These are phyloP conservation scores for Lachancea cidri DNA, from an alignment of 805 yeast species.

Conservation along the genomic window DNA sequence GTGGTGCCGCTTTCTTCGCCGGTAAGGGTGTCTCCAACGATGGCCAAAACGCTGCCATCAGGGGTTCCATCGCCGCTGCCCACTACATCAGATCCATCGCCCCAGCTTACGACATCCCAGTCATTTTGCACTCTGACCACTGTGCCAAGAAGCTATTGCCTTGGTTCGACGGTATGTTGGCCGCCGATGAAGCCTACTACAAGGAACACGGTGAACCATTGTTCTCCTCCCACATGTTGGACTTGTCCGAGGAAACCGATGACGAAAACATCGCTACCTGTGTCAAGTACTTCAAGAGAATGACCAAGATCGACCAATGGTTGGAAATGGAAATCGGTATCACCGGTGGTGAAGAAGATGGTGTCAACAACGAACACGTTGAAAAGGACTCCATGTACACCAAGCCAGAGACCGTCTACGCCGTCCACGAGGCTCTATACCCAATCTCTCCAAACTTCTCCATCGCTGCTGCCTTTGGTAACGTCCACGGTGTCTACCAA, in stretches of 20 bases:
- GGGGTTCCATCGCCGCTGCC: constrained; percentile 95
- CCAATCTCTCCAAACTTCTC: constrained; percentile 97
- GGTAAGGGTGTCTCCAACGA: constrained; percentile 97
- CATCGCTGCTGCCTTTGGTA: constrained; percentile 99
- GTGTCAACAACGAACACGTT: constrained; percentile 97
- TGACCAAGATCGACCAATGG: constrained; percentile 93
- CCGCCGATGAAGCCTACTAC: constrained; percentile 92
- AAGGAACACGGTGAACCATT: constrained; percentile 86
- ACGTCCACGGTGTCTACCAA: constrained; percentile 99
- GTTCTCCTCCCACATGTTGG: constrained; percentile 99
- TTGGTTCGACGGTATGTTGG: constrained; percentile 98
- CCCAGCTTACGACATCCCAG: constrained; percentile 95
- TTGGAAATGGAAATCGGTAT: constrained; percentile 99
- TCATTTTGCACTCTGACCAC: constrained; percentile 95
- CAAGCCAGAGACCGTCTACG: constrained; percentile 88
- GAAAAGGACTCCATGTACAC: constrained; percentile 87
- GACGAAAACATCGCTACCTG: constrained; percentile 93
- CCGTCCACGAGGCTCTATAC: constrained; percentile 82
- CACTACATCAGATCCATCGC: constrained; percentile 96
- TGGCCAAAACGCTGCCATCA: constrained; percentile 90
- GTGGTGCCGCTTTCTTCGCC: constrained; percentile 99
- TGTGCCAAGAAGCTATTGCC: constrained; percentile 97
- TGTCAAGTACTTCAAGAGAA: constrained; percentile 90
- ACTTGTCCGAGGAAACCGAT: constrained; percentile 93
- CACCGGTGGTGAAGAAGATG: constrained; percentile 99